phyloP scores from a whole-genome alignment of 495 filamentous ascomycete genomes.

The Chaetomium fimeti region DNA sequence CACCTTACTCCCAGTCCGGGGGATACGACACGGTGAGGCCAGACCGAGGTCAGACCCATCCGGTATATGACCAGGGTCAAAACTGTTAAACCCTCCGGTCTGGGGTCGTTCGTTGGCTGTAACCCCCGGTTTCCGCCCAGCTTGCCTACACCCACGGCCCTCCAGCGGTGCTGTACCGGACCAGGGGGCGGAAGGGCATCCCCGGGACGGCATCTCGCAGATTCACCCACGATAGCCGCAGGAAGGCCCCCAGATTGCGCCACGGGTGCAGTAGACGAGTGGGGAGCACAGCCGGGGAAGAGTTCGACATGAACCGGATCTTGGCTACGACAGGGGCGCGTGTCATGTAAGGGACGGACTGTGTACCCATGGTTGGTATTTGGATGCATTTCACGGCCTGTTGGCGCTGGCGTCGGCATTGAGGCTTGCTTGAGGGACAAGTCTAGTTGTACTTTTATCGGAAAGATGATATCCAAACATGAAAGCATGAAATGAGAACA shows the following conservation, averaged over 20 bases:
- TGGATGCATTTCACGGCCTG: background rate
- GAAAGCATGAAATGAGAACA: too few species aligned
- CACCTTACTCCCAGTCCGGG: background rate
- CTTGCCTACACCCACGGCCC: background rate
- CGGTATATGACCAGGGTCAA: background rate
- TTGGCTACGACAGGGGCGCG: conserved; percentile 5
- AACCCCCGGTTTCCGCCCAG: background rate
- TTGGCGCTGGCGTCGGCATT: background rate
- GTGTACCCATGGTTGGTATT: background rate
- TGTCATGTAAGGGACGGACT: background rate
- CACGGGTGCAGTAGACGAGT: background rate
- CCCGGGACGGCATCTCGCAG: conserved; percentile 8
- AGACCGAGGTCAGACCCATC: background rate
- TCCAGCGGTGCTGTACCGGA: background rate
- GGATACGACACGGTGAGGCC: background rate
- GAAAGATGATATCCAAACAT: background rate
- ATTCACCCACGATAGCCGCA: background rate
- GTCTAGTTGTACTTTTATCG: background rate
- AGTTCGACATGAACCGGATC: conserved; percentile 2
- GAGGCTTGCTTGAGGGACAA: background rate
- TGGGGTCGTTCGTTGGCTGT: background rate
- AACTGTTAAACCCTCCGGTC: too few species aligned
- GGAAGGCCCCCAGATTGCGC: background rate
- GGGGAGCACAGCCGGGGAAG: conserved; percentile 5
- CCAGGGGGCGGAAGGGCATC: background rate